These are phyloP conservation scores for Paramecium biaurelia DNA, from an alignment of 73 alveolate genomes.

Conservation along the genomic window DNA sequence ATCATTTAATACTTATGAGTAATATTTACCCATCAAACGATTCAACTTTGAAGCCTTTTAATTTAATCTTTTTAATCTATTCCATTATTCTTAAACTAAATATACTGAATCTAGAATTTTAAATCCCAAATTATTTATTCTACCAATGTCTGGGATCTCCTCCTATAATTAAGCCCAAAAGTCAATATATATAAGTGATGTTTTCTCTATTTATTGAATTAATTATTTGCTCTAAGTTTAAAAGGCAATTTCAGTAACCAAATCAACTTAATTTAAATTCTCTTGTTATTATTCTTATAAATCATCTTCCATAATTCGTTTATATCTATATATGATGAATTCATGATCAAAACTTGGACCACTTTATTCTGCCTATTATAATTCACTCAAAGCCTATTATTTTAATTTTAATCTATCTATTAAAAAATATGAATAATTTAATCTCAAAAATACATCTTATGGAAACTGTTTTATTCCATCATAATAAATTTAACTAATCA, in stretches of 20 bases:
- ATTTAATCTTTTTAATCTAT: conserved; percentile 2
- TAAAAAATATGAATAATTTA: conserved; percentile 40
- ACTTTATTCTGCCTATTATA: conserved; percentile 40
- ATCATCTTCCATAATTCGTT: conserved; percentile 48
- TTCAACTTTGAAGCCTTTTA: neutral
- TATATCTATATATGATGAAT: conserved; percentile 46
- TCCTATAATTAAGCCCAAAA: conserved; percentile 48
- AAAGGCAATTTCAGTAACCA: conserved; percentile 5
- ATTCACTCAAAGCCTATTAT: conserved; percentile 29
- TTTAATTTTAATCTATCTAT: conserved; percentile 24
- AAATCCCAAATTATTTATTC: neutral
- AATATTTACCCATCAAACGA: conserved; percentile 29
- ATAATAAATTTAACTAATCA: neutral
- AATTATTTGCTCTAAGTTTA: neutral
- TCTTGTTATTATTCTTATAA: conserved; percentile 14
- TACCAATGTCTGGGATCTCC: conserved; percentile 51
- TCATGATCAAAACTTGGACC: conserved; percentile 45
- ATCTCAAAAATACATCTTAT: neutral
- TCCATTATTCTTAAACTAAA: conserved; percentile 43
- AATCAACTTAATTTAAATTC: neutral
- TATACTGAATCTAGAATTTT: neutral
- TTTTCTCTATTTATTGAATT: neutral
- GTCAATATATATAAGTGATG: conserved; percentile 1
- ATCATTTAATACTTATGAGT: conserved; percentile 4
- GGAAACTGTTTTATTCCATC: conserved; percentile 47